Percentiles rank a stretch among this genome's conserved stretches.
Conservation (phyloP, 345 rosid genomes). For the Eucalyptus brandiana region DNA sequence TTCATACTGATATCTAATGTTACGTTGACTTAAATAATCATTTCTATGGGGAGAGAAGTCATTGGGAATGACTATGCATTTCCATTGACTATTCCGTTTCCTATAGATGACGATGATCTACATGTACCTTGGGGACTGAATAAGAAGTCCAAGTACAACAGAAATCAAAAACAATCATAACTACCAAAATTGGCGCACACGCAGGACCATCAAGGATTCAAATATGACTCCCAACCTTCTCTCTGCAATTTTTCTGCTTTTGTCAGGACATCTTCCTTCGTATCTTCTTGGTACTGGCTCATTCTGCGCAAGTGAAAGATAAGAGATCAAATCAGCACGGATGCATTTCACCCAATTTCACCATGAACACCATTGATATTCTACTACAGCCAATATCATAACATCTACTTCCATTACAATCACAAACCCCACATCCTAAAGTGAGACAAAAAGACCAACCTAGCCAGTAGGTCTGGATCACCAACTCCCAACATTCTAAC, state of each 20-base stretch:
- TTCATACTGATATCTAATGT: neutral
- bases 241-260: slow-evolving; percentile 64
- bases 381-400: neutral
- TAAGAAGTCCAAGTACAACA: neutral
- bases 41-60: neutral
- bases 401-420: neutral
- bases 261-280: slow-evolving; percentile 49
- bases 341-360: neutral
- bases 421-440: neutral
- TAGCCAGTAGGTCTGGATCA: slow-evolving; percentile 52
- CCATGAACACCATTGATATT: neutral
- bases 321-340: neutral
- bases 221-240: slow-evolving; percentile 73
- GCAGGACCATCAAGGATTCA: slow-evolving; percentile 17
- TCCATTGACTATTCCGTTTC: neutral
- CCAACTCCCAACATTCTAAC: slow-evolving; percentile 67
- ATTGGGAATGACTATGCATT: neutral
- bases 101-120: neutral
- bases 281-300: slow-evolving; percentile 85
- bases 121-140: neutral
- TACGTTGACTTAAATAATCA: neutral
- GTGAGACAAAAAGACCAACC: slow-evolving; percentile 8
- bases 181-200: neutral
- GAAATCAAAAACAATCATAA: neutral
- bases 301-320: slow-evolving; percentile 28